Conservation (phyloP, 129 eudicot genomes). For the Oenanthe sinensis region DNA sequence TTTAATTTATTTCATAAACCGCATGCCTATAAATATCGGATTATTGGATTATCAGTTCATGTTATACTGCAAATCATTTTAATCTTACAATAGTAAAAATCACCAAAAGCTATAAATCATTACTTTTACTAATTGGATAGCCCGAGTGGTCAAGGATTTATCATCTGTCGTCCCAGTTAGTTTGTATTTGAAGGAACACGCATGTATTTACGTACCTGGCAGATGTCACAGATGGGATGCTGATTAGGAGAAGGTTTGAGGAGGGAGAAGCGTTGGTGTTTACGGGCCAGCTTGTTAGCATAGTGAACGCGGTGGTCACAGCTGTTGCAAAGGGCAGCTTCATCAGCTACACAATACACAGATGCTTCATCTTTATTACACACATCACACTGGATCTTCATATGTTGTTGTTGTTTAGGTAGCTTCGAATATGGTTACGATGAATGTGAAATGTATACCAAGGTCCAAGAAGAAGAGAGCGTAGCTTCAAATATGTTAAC, state of each 20-base stretch:
- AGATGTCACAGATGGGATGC: constrained; percentile 56
- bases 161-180: too few relatives aligned
- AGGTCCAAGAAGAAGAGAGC: not conserved
- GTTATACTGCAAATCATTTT: too few relatives aligned
- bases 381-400: constrained; percentile 96
- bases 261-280: constrained; percentile 83
- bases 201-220: constrained; percentile 27
- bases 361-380: constrained; percentile 65
- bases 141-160: too few relatives aligned
- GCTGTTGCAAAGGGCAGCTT: constrained; percentile 73
- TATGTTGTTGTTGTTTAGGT: not conserved
- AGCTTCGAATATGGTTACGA: not conserved
- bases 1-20: too few relatives aligned
- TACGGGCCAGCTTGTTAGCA: constrained; percentile 83
- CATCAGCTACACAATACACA: constrained; percentile 68
- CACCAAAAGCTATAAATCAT: not conserved
- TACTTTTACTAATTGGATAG: too few relatives aligned
- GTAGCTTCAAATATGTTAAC: not conserved
- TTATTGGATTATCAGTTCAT: too few relatives aligned
- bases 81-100: not conserved
- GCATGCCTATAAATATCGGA: too few relatives aligned
- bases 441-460: not conserved
- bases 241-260: constrained; percentile 48
- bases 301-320: constrained; percentile 94
- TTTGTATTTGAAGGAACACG: not conserved